Evolutionary conservation across 768 basidiomycete species (phyloP).

Genomic region (Suillus americanus): DNA sequence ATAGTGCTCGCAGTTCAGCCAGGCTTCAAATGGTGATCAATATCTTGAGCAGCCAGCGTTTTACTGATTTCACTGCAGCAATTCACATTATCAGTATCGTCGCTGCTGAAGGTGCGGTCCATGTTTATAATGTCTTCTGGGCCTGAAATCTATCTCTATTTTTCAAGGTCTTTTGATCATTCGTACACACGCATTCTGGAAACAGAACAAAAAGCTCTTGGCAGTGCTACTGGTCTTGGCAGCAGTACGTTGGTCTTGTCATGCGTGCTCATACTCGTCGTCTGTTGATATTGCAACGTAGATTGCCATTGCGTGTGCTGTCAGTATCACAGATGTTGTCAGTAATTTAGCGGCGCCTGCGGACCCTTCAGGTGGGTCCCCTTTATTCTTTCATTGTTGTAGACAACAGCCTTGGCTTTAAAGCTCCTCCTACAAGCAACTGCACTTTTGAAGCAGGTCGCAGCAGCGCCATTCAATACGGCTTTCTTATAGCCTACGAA

Average conservation of each 20-base stretch:
- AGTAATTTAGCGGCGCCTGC: too few relatives aligned
- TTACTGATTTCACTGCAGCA: neutral
- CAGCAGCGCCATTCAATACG: neutral
- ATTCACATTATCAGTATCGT: constrained; percentile 4
- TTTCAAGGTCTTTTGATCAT: neutral
- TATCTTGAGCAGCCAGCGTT: neutral
- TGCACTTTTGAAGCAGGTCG: constrained; percentile 2
- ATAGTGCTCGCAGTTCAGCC: neutral
- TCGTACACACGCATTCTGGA: constrained; percentile 5
- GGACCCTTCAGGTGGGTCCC: neutral
- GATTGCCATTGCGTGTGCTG: neutral
- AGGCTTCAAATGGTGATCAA: neutral
- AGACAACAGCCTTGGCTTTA: neutral
- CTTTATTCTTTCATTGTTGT: neutral
- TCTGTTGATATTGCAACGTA: neutral
- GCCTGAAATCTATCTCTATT: neutral
- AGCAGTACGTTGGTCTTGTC: neutral
- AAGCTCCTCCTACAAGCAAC: neutral
- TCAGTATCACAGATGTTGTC: neutral
- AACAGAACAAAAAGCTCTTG: constrained; percentile 1
- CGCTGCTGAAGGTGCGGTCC: neutral
- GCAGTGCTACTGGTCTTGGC: neutral
- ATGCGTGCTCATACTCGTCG: neutral
- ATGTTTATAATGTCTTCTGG: neutral
- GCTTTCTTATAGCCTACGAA: neutral